These are phyloP conservation scores for Fimicolochytrium jonesii DNA, from an alignment of 192 early-diverging fungal genomes.

Conservation along the genomic window DNA sequence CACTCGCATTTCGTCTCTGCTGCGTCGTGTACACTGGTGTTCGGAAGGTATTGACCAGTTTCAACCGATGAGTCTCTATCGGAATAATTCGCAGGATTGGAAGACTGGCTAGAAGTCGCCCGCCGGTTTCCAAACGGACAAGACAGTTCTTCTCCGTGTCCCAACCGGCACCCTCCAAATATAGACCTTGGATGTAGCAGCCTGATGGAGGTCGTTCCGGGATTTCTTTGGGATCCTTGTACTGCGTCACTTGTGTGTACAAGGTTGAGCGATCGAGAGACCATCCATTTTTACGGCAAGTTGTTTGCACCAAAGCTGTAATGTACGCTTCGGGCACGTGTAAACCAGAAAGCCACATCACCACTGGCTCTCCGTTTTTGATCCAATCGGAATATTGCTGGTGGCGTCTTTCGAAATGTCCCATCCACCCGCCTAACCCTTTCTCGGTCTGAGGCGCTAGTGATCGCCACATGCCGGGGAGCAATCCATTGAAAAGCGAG, in stretches of 20 bases:
- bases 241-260: slow-evolving; percentile 59
- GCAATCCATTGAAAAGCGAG: slow-evolving; percentile 51
- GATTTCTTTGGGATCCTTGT: slow-evolving; percentile 48
- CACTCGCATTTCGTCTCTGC: slow-evolving; percentile 54
- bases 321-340: slow-evolving; percentile 63
- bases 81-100: slow-evolving; percentile 61
- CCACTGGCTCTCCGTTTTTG: slow-evolving; percentile 58
- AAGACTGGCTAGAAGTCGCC: slow-evolving; percentile 49
- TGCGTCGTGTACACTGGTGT: slow-evolving; percentile 64
- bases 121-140: slow-evolving; percentile 50
- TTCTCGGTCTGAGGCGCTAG: slow-evolving; percentile 62
- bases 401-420: slow-evolving; percentile 51
- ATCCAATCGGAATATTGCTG: slow-evolving; percentile 60
- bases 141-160: slow-evolving; percentile 39
- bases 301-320: slow-evolving; percentile 57
- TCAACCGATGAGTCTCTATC: slow-evolving; percentile 53
- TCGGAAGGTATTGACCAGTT: slow-evolving; percentile 60
- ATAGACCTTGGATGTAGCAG: slow-evolving; percentile 58
- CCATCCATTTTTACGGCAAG: slow-evolving; percentile 61
- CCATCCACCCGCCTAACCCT: slow-evolving; percentile 55
- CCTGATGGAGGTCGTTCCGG: slow-evolving; percentile 50
- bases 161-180: slow-evolving; percentile 62
- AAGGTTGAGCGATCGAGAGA: slow-evolving; percentile 57
- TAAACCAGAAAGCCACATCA: slow-evolving; percentile 61
- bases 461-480: slow-evolving; percentile 51